Evolutionary conservation across 805 yeast species (phyloP).

Genomic region (Blastobotrys terrestris): DNA sequence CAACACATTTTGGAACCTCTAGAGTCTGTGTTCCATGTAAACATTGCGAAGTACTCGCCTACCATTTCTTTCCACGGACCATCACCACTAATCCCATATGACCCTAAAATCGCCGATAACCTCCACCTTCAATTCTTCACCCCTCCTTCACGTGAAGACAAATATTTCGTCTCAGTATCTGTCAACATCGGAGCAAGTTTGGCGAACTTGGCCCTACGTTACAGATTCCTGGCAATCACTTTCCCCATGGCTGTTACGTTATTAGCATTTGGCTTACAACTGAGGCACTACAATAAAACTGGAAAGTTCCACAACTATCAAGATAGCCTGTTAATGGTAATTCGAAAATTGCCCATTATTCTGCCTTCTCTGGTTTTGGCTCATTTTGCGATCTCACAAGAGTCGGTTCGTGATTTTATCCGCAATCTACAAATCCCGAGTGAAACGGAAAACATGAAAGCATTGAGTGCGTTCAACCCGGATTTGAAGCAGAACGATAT

Average conservation of each 20-base stretch:
- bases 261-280: conserved; percentile 50
- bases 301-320: conserved; percentile 40
- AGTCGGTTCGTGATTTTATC: conserved; percentile 14
- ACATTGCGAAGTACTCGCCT: conserved; percentile 6
- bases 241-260: conserved; percentile 59
- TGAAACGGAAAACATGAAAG: conserved; percentile 21
- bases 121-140: conserved; percentile 14
- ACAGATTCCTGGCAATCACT: conserved; percentile 66
- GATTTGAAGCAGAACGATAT: conserved; percentile 40
- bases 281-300: conserved; percentile 37
- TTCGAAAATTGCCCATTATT: conserved; percentile 23
- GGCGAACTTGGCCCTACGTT: conserved; percentile 65
- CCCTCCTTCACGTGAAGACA: conserved; percentile 4
- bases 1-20: conserved; percentile 13
- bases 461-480: conserved; percentile 16
- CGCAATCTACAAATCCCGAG: conserved; percentile 25
- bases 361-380: conserved; percentile 20
- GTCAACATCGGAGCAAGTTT: conserved; percentile 56
- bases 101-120: background rate
- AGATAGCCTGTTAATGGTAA: conserved; percentile 39
- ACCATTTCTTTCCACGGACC: conserved; percentile 13
- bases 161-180: conserved; percentile 1
- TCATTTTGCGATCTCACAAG: conserved; percentile 28
- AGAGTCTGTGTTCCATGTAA: conserved; percentile 18
- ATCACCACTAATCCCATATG: conserved; percentile 15